These are phyloP conservation scores for Sporodiniella umbellata DNA, from an alignment of 371 early-diverging fungal species.

Conservation along the genomic window DNA sequence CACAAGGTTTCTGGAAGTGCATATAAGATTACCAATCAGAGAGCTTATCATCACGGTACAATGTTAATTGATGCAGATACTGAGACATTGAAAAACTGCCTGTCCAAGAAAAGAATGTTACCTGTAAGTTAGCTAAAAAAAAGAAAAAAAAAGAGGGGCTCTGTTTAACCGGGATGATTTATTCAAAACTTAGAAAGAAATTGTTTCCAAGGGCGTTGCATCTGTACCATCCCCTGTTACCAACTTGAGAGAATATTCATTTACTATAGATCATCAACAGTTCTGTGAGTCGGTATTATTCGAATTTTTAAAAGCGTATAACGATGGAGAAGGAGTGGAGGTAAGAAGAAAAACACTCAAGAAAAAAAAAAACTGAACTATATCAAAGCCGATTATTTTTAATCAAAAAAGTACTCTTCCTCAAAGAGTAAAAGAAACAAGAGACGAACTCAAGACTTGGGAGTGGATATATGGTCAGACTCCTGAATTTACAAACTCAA, in stretches of 20 bases:
- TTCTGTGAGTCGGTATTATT: slow-evolving; percentile 76
- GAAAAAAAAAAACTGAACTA: not conserved
- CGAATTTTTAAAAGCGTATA: slow-evolving; percentile 62
- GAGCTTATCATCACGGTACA: slow-evolving; percentile 97
- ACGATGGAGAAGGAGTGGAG: slow-evolving; percentile 35
- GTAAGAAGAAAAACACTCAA: slow-evolving; percentile 17
- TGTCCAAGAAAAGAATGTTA: slow-evolving; percentile 36
- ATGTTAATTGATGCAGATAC: slow-evolving; percentile 93
- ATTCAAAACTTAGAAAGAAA: slow-evolving; percentile 49
- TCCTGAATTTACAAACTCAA: slow-evolving; percentile 79
- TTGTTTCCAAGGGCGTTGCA: slow-evolving; percentile 84
- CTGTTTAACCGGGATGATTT: too few species aligned
- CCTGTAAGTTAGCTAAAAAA: slow-evolving; percentile 13
- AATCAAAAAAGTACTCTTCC: slow-evolving; percentile 31
- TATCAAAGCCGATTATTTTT: slow-evolving; percentile 36
- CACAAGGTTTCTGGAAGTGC: slow-evolving; percentile 93
- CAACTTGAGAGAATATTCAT: slow-evolving; percentile 75
- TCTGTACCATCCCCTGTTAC: slow-evolving; percentile 88
- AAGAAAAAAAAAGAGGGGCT: too few species aligned
- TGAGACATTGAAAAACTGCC: slow-evolving; percentile 49
- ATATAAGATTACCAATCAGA: slow-evolving; percentile 78
- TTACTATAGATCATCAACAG: slow-evolving; percentile 75
- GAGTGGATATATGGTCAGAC: slow-evolving; percentile 94
- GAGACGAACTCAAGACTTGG: slow-evolving; percentile 62
- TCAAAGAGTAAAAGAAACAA: slow-evolving; percentile 28